phyloP scores from a whole-genome alignment of 768 basidiomycete species.

The Auriscalpium microsporum region DNA sequence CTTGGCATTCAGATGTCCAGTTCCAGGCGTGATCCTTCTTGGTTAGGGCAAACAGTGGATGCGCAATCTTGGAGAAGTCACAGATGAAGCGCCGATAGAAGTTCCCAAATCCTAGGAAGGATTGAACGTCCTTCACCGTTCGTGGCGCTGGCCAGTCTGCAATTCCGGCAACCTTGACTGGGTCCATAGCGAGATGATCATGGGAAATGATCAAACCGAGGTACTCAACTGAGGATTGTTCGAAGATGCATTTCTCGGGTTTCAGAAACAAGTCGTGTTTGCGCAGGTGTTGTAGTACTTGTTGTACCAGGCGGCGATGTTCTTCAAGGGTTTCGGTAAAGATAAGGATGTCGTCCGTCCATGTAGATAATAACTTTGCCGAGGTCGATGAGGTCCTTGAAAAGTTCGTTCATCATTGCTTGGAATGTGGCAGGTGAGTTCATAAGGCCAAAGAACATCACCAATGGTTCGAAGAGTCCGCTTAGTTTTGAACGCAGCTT shows the following conservation, averaged over 20 bases:
- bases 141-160: too few species aligned
- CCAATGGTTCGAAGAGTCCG: constrained; percentile 22
- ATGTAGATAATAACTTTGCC: constrained; percentile 23
- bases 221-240: constrained; percentile 9
- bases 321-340: constrained; percentile 14
- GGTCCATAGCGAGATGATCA: too few species aligned
- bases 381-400: constrained; percentile 22
- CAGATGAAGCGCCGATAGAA: too few species aligned
- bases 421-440: constrained; percentile 23
- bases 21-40: too few species aligned
- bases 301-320: constrained; percentile 3
- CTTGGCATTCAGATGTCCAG: too few species aligned
- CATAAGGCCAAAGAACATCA: constrained; percentile 24
- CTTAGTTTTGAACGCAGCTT: constrained; percentile 7
- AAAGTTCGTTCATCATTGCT: constrained; percentile 19
- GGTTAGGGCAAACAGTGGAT: too few species aligned
- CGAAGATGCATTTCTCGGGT: constrained; percentile 15
- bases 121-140: too few species aligned
- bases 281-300: constrained; percentile 16
- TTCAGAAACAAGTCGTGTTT: constrained; percentile 18
- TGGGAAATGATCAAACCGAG: constrained; percentile 19
- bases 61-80: too few species aligned
- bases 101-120: too few species aligned
- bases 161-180: too few species aligned
- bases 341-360: constrained; percentile 28